Base-by-base conservation (phyloP, 805 yeast genomes). In the Lipomyces starkeyi region DNA sequence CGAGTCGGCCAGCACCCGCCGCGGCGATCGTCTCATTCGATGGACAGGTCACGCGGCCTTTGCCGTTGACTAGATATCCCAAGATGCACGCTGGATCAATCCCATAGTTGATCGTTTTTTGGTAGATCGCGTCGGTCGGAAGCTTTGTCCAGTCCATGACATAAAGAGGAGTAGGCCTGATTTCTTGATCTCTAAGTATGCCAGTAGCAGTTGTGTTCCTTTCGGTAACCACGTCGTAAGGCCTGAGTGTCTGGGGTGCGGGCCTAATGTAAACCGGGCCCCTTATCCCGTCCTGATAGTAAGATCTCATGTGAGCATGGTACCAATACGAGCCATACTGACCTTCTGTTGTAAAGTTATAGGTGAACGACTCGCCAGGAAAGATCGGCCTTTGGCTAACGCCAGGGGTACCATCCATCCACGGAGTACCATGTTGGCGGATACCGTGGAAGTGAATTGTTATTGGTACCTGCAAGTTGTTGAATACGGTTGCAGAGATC, bases 231-330 rank as follows among this genome's bases (percentile, higher is more conserved):
- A 53, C 25, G 8, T 27, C 54, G 25, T 62, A 62, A 0, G 65
- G 61, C 37, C 52, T 40, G 22, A 61, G 61, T 6, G 60, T 52
- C 6, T 35, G 14, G 22, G 35, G 47, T 17, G 25, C 40, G 3
- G 60, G 60, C 7, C 27, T 52, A 34, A 65, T 57, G 14, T 47
- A 81, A 63, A 90, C 75, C 2, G 84, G 90, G 2, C 91, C 84
- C 54, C 85, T 80, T 68, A 91, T 79, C 3, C 92, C 85, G 60
- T 95, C 96, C 34, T 89, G 87, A 73, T 86, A 87, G 55, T 94
- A 94, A 4, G 84, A 80, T 55, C 84, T 84, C 73, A 76, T 77
- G 64, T 85, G 88, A 4, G 87, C 80, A 69, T 85, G 88, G 73
- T 85, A 85, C 88, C 88, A 85, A 63, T 76, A 82, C 0, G 86